Evolutionary conservation across 108 stramenopile species (phyloP).

Genomic region (Epithemia pelagica): DNA sequence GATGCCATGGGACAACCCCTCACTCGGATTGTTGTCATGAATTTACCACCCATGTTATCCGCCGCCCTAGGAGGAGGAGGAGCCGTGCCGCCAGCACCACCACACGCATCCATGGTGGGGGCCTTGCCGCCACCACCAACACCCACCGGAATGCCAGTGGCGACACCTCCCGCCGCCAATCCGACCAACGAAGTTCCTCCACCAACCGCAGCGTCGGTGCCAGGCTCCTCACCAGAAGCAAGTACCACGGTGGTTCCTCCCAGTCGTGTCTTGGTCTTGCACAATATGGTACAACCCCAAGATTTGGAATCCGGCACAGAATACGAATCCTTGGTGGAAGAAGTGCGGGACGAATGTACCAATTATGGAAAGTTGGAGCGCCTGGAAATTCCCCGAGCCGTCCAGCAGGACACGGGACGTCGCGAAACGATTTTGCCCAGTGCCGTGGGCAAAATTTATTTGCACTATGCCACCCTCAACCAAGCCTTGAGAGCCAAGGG

Average conservation of each 20-base stretch:
- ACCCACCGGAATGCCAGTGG: constrained; percentile 54
- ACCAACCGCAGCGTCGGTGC: constrained; percentile 8
- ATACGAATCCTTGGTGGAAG: constrained; percentile 69
- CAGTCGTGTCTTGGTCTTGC: constrained; percentile 82
- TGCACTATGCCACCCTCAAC: constrained; percentile 74
- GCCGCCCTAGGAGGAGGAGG: background rate
- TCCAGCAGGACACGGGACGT: too few relatives aligned
- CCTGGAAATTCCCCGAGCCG: constrained; percentile 77
- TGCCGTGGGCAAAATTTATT: constrained; percentile 81
- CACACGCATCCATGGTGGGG: constrained; percentile 13
- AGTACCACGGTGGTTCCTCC: background rate
- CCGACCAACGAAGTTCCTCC: constrained; percentile 34
- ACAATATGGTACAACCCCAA: constrained; percentile 95
- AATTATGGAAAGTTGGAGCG: constrained; percentile 74
- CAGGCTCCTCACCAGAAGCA: background rate
- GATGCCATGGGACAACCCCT: constrained; percentile 38
- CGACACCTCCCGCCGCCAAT: constrained; percentile 21
- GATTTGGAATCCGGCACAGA: constrained; percentile 86
- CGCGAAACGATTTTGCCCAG: constrained; percentile 29
- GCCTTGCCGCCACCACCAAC: constrained; percentile 18
- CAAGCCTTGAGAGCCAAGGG: constrained; percentile 68
- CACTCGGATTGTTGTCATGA: constrained; percentile 20
- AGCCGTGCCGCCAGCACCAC: constrained; percentile 7
- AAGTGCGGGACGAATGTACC: constrained; percentile 74
- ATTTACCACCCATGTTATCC: background rate